phyloP scores from a whole-genome alignment of 2,329 filamentous ascomycete species.

The Sporothrix protearum region DNA sequence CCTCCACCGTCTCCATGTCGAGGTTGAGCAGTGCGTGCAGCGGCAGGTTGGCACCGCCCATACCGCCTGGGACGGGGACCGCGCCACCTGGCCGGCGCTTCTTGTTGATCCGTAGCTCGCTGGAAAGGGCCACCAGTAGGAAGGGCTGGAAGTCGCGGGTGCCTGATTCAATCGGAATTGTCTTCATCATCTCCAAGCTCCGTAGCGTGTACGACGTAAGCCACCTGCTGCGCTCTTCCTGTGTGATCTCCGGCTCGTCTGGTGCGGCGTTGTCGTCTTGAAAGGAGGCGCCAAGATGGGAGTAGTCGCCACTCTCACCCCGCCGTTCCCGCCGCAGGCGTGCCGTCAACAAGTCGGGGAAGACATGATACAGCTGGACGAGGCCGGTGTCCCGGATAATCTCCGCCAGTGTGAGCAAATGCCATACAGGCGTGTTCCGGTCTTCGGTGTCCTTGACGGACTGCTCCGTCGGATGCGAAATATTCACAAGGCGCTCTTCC shows the following conservation, averaged over 20 bases:
- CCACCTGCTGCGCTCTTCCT: slow-evolving; percentile 38
- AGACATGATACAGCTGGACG: slow-evolving; percentile 53
- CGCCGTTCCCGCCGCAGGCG: slow-evolving; percentile 37
- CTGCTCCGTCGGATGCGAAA: slow-evolving; percentile 45
- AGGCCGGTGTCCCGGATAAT: slow-evolving; percentile 51
- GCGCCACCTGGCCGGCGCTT: slow-evolving; percentile 25
- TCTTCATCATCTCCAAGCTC: slow-evolving; percentile 47
- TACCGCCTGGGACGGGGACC: background rate
- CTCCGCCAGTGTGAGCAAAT: slow-evolving; percentile 52
- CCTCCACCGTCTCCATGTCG: slow-evolving; percentile 40
- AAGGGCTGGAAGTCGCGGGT: slow-evolving; percentile 53
- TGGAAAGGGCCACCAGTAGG: slow-evolving; percentile 48
- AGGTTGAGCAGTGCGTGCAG: slow-evolving; percentile 21
- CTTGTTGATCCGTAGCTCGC: slow-evolving; percentile 45
- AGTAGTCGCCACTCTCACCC: slow-evolving; percentile 29
- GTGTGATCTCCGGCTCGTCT: slow-evolving; percentile 9
- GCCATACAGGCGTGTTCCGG: slow-evolving; percentile 49
- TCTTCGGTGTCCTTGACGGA: slow-evolving; percentile 51
- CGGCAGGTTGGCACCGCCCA: background rate
- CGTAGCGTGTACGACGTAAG: slow-evolving; percentile 50
- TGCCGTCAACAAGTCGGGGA: slow-evolving; percentile 48
- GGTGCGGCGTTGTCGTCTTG: slow-evolving; percentile 16
- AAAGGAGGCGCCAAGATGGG: slow-evolving; percentile 14
- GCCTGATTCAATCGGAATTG: slow-evolving; percentile 50
- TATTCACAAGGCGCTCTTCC: slow-evolving; percentile 46